phyloP scores from a whole-genome alignment of 805 yeast species.

The Candida ficus region DNA sequence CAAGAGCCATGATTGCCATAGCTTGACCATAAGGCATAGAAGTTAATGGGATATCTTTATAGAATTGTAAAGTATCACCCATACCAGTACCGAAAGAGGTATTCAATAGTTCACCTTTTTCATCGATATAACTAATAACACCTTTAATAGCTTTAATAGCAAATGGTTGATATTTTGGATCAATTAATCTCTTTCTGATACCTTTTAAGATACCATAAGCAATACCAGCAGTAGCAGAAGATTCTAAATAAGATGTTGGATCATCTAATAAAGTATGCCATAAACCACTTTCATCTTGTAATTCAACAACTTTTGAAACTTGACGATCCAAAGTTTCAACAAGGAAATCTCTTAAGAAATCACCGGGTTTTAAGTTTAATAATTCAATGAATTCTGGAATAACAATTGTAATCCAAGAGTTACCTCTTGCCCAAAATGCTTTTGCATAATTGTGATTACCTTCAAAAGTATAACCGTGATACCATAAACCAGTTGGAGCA shows the following conservation, averaged over 20 bases:
- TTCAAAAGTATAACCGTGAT: slow-evolving; percentile 12
- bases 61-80: slow-evolving; percentile 12
- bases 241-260: slow-evolving; percentile 11
- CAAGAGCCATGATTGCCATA: slow-evolving; percentile 13
- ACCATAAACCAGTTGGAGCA: slow-evolving; percentile 12
- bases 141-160: slow-evolving; percentile 14
- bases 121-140: slow-evolving; percentile 11
- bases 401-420: slow-evolving; percentile 14
- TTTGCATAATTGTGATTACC: slow-evolving; percentile 12
- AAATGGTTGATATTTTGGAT: slow-evolving; percentile 5
- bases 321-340: slow-evolving; percentile 13
- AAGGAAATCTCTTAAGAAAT: slow-evolving; percentile 11
- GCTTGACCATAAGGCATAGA: slow-evolving; percentile 15
- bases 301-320: slow-evolving; percentile 10
- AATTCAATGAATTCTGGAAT: slow-evolving; percentile 13
- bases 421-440: slow-evolving; percentile 15
- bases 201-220: slow-evolving; percentile 13
- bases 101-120: slow-evolving; percentile 10
- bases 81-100: slow-evolving; percentile 13
- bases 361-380: slow-evolving; percentile 8
- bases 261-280: slow-evolving; percentile 13
- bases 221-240: slow-evolving; percentile 12
- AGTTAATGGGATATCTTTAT: slow-evolving; percentile 12
- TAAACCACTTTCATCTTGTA: slow-evolving; percentile 12
- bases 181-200: slow-evolving; percentile 7